Evolutionary conservation across 2,329 filamentous ascomycete species (phyloP).

Genomic region (Cladophialophora yegresii): DNA sequence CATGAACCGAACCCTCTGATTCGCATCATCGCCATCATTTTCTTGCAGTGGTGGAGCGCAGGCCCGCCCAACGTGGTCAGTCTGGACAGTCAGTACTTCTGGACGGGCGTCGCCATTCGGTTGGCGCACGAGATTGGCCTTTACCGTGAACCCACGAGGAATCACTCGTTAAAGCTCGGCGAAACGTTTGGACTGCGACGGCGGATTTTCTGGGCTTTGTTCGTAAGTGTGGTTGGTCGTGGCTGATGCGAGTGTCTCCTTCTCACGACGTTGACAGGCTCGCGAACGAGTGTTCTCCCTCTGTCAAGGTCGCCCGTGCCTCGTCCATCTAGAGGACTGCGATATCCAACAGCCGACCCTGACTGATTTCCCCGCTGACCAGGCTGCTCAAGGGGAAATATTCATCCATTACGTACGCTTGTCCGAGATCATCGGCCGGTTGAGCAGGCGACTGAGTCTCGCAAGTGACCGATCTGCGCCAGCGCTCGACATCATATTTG

Average conservation of each 20-base stretch:
- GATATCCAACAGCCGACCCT: constrained; percentile 45
- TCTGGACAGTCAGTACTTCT: constrained; percentile 52
- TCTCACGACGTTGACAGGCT: background rate
- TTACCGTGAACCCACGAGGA: constrained; percentile 43
- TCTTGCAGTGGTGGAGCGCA: constrained; percentile 53
- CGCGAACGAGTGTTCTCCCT: constrained; percentile 46
- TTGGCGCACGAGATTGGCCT: constrained; percentile 51
- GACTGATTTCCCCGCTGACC: constrained; percentile 41
- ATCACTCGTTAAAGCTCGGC: background rate
- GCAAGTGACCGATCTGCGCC: background rate
- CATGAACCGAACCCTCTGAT: constrained; percentile 45
- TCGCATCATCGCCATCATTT: constrained; percentile 42
- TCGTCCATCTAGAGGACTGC: constrained; percentile 50
- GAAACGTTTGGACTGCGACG: constrained; percentile 38
- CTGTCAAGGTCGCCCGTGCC: constrained; percentile 50
- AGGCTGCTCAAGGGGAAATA: constrained; percentile 42
- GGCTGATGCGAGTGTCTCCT: background rate
- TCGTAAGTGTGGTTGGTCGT: constrained; percentile 28
- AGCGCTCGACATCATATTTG: background rate
- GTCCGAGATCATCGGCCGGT: constrained; percentile 46
- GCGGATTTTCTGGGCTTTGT: constrained; percentile 50
- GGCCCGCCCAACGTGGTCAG: constrained; percentile 44
- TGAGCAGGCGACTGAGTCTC: constrained; percentile 27
- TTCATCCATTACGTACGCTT: constrained; percentile 51
- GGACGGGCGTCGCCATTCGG: constrained; percentile 49